A percentile compares a stretch with the other conserved stretches of the same genome.
These are phyloP conservation scores for Suillus decipiens DNA, from an alignment of 768 basidiomycete species.

Conservation along the genomic window DNA sequence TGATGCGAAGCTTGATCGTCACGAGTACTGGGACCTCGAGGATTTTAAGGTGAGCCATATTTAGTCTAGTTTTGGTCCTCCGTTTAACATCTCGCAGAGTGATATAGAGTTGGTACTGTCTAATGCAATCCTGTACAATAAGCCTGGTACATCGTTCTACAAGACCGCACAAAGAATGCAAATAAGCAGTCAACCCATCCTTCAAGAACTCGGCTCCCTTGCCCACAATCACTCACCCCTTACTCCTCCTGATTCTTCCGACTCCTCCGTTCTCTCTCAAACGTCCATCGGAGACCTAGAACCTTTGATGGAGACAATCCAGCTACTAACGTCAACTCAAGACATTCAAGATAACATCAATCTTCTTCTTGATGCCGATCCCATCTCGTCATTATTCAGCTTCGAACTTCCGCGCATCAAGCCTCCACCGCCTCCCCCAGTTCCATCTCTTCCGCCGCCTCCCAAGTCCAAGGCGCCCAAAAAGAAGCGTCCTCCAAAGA, in stretches of 20 bases:
- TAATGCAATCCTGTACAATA: conserved; percentile 90
- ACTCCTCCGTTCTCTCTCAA: conserved; percentile 7
- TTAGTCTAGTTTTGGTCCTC: conserved; percentile 2
- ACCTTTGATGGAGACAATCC: conserved; percentile 57
- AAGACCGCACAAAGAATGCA: conserved; percentile 69
- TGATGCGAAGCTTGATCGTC: conserved; percentile 75
- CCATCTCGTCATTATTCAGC: conserved; percentile 66
- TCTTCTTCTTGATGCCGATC: conserved; percentile 55
- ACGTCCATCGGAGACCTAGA: conserved; percentile 69
- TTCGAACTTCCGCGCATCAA: conserved; percentile 66
- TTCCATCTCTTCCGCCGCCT: conserved; percentile 10
- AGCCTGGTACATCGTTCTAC: conserved; percentile 67
- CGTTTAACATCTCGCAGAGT: conserved; percentile 42
- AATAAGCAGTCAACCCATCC: conserved; percentile 39
- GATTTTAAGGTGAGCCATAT: conserved; percentile 60
- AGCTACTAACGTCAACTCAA: conserved; percentile 55
- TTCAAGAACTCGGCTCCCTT: conserved; percentile 27
- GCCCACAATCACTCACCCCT: conserved; percentile 18
- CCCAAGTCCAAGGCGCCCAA: conserved; percentile 44
- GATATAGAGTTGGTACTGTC: conserved; percentile 83
- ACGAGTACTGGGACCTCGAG: conserved; percentile 79
- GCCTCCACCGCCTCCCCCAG: conserved; percentile 57
- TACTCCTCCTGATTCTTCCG: not conserved
- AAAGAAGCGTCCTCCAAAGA: conserved; percentile 35
- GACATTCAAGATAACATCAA: conserved; percentile 54